Evolutionary conservation across 805 yeast genomes (phyloP).

Genomic region (Metschnikowia dekortorum): DNA sequence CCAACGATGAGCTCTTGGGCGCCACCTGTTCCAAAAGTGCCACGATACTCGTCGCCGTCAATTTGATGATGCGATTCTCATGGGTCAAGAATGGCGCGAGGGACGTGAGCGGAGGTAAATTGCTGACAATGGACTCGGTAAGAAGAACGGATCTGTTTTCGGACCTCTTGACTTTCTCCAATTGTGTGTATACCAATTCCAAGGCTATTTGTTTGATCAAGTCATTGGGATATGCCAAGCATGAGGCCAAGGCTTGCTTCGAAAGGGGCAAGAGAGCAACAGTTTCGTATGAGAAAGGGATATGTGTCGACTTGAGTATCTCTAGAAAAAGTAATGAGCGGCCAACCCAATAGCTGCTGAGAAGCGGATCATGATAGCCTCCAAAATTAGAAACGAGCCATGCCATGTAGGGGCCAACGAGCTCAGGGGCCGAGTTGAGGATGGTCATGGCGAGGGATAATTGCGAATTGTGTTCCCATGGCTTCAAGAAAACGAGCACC

Average conservation of each 20-base stretch:
- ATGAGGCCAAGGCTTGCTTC: constrained; percentile 51
- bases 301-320: constrained; percentile 47
- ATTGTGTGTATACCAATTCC: constrained; percentile 59
- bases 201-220: constrained; percentile 61
- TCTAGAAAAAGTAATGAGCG: constrained; percentile 59
- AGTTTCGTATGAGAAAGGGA: constrained; percentile 50
- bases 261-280: constrained; percentile 65
- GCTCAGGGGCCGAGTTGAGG: constrained; percentile 56
- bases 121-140: constrained; percentile 21
- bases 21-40: constrained; percentile 25
- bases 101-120: constrained; percentile 42
- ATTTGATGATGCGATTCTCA: constrained; percentile 39
- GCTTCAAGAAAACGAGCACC: constrained; percentile 62
- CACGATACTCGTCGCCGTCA: constrained; percentile 45
- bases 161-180: constrained; percentile 33
- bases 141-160: constrained; percentile 7
- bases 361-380: constrained; percentile 73
- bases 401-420: constrained; percentile 65
- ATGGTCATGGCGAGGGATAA: constrained; percentile 49
- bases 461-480: constrained; percentile 74
- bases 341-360: constrained; percentile 80
- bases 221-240: constrained; percentile 42
- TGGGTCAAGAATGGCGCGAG: constrained; percentile 43
- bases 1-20: constrained; percentile 18
- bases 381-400: constrained; percentile 51